A percentile compares a stretch with the other conserved stretches of the same genome.
phyloP scores from a whole-genome alignment of 768 basidiomycete species.

The Podaxis sp. region DNA sequence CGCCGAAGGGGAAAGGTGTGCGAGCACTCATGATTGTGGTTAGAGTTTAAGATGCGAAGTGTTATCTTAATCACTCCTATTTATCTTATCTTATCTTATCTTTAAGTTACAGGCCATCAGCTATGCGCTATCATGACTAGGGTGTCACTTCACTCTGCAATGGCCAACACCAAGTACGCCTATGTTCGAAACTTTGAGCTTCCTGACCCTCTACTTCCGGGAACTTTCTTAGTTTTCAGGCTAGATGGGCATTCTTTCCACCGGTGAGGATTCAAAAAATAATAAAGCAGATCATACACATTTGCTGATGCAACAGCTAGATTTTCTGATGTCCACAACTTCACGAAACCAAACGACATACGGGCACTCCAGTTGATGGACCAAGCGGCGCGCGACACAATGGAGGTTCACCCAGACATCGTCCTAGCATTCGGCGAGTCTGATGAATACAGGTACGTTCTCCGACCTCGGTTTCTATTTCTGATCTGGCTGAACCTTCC shows the following conservation, averaged over 20 bases:
- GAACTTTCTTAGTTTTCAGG: slow-evolving; percentile 79
- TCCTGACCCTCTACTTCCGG: slow-evolving; percentile 79
- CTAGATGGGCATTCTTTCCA: slow-evolving; percentile 95
- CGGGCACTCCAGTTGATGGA: slow-evolving; percentile 91
- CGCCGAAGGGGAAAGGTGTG: slow-evolving; percentile 1
- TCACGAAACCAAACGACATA: slow-evolving; percentile 88
- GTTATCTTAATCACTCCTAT: neutral
- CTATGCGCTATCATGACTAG: neutral
- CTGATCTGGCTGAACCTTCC: neutral
- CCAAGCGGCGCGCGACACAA: slow-evolving; percentile 72
- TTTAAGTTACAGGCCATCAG: neutral
- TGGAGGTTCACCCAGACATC: slow-evolving; percentile 82
- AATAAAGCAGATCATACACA: neutral
- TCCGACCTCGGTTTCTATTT: neutral
- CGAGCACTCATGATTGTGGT: slow-evolving; percentile 8
- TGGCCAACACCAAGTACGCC: slow-evolving; percentile 92
- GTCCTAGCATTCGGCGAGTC: slow-evolving; percentile 92
- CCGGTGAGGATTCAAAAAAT: slow-evolving; percentile 43
- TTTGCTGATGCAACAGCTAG: slow-evolving; percentile 31
- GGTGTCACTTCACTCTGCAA: slow-evolving; percentile 23
- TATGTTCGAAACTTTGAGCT: slow-evolving; percentile 91
- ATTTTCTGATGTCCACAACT: slow-evolving; percentile 79
- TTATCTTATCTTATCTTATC: slow-evolving; percentile 9
- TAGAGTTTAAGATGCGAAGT: neutral
- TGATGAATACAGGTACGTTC: slow-evolving; percentile 86